Evolutionary conservation across 208 protist genomes (phyloP), one percentile per base, ranked within the genome.

Genomic region (Crithidia fasciculata): DNA sequence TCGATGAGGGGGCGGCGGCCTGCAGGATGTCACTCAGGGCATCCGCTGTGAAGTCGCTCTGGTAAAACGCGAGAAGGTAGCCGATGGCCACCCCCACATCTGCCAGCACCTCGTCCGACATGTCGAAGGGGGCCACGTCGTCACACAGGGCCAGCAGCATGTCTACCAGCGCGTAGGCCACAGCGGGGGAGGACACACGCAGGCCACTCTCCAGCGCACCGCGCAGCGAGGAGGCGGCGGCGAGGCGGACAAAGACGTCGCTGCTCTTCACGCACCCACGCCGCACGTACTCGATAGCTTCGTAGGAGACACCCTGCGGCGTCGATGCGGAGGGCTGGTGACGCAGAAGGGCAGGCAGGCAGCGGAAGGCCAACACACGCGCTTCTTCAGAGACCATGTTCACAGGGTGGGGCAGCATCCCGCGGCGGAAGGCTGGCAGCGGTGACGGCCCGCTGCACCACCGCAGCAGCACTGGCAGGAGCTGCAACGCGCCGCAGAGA

Each of bases 381-480:
- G 68, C 69, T 10, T 80, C 73, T 28, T 86, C 45, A 10, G 84
- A 82, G 5, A 70, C 28, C 54, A 80, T 83, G 63, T 81, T 81
- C 1, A 81, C 50, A 10, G 85, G 84, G 55, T 91, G 87, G 3
- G 91, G 91, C 59, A 95, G 80, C 39, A 89, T 70, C 5, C 67
- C 59, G 6, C 73, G 74, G 18, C 67, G 73, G 19, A 85, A 50
- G n/a, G 69, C 80, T 44, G 75, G 74, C 18, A 91, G 61, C 53
- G 71, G 74, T 18, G 82, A 73, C 8, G 58, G 70, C 18, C 65
- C 67, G 19, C 65, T 72, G 28, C 50, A 53, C 64, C 74, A 74
- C 10, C 69, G 74, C 62, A 95, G 63, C 61, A 95, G 69, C 45
- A 91, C 78, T 8, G 77, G 70, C 57, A 91, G 70, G 53, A 95